Base-by-base conservation (phyloP, 805 yeast species). In the Metschnikowia similis region DNA sequence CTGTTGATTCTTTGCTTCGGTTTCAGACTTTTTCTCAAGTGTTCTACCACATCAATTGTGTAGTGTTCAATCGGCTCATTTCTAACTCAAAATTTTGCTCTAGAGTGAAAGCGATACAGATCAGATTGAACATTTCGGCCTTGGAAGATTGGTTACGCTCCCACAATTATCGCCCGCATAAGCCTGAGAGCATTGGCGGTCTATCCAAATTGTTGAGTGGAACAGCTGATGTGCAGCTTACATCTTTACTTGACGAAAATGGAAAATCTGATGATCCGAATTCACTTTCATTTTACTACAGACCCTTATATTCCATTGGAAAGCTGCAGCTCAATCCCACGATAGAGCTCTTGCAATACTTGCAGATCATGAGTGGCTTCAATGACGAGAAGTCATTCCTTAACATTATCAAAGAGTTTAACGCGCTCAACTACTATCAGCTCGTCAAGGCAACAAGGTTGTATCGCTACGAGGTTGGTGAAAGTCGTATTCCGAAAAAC, bases 131-230 rank as follows among this genome's bases (percentile, higher is more conserved):
- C 59, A 61, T 94, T 8, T 89, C 97, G 0, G 79, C 87, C 5
- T 69, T 94, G 40, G 97, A 94, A 66, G 97, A 94, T 62, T 94
- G 99, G 99, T 79, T 92, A 30, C 79, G 96, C 52, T 75, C 81
- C 6, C 85, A 84, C 57, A 81, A 83, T 59, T 71, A 78, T 56
- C 73, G 74, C 29, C 80, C 64, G 4, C 62, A 51, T 41, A 59
- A 57, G 41, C 71, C 73, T 0, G 74, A 70, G 5, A 50, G 17
- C 6, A 51, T 65, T 30, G 76, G 76, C 0, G 66, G 66, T 8
- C 53, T 72, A 16, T 45, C 47, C 9, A 48, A 47, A 7, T 54
- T 69, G 27, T 47, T 63, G 34, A 59, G 45, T 8, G 9, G 35
- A 17, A 35, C 39, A 6, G 7, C 21, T 4, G 45, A 34, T 7